A percentile compares a stretch with the other conserved stretches of the same genome.
Conservation (phyloP, 345 rosid genomes). For the Eucalyptus pauciflora region DNA sequence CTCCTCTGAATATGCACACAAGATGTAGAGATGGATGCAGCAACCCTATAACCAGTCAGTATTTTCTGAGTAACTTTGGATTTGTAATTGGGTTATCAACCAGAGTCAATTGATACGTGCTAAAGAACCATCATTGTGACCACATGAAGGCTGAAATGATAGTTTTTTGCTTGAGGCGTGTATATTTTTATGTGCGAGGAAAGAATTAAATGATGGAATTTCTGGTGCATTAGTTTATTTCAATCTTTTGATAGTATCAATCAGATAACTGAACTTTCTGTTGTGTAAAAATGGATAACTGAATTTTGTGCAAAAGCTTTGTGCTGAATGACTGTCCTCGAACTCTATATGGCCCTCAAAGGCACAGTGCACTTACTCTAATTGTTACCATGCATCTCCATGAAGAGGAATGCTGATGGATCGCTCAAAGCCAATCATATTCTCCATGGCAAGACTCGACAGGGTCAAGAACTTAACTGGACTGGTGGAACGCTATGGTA, state of each 20-base stretch:
- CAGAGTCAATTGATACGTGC: background rate
- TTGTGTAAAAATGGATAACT: background rate
- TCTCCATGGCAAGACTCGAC: conserved; percentile 66
- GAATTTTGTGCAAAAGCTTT: background rate
- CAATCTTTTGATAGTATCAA: background rate
- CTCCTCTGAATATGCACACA: background rate
- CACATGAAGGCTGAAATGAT: background rate
- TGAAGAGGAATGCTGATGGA: conserved; percentile 32
- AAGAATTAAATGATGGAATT: background rate
- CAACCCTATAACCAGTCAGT: background rate
- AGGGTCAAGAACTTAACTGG: conserved; percentile 50
- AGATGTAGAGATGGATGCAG: background rate
- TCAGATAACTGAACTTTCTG: background rate
- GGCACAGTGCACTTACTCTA: background rate
- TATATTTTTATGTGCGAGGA: background rate
- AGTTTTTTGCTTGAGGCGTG: background rate
- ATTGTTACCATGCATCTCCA: background rate
- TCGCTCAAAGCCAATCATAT: conserved; percentile 38
- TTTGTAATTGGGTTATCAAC: background rate
- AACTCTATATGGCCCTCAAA: background rate
- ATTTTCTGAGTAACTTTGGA: background rate
- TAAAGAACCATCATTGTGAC: background rate
- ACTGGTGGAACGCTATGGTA: conserved; percentile 42
- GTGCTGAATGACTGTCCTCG: background rate
- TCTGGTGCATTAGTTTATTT: background rate